Percentiles rank a stretch among this genome's conserved stretches.
Evolutionary conservation across 2,329 filamentous ascomycete species (phyloP).

Genomic region (Talaromyces sp.): DNA sequence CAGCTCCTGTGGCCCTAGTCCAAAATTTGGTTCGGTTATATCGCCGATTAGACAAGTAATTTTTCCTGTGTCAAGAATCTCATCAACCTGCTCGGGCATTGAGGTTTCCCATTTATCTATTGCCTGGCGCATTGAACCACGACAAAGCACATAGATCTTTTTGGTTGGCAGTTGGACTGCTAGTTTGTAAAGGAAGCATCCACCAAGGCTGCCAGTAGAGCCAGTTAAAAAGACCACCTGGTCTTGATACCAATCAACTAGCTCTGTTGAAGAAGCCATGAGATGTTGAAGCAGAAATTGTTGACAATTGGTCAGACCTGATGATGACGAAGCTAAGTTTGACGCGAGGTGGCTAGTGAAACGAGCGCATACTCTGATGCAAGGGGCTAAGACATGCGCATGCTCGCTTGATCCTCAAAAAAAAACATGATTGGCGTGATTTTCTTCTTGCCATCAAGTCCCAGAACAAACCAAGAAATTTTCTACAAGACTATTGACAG

Average conservation of each 20-base stretch:
- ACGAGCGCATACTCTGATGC: no score
- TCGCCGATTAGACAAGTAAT: slow-evolving; percentile 21
- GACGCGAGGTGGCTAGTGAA: no score
- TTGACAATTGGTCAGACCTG: no score
- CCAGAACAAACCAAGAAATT: no score
- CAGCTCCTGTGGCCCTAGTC: slow-evolving; percentile 7
- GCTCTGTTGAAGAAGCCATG: slow-evolving; percentile 1
- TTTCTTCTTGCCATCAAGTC: no score
- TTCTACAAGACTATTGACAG: no score
- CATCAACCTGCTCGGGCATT: slow-evolving; percentile 23
- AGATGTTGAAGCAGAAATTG: no score
- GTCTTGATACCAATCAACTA: slow-evolving; percentile 10
- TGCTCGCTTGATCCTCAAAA: no score
- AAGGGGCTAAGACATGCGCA: no score
- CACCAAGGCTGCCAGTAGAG: slow-evolving; percentile 18
- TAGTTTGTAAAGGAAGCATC: slow-evolving; percentile 24
- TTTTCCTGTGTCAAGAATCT: slow-evolving; percentile 23
- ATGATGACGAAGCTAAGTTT: no score
- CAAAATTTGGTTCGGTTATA: slow-evolving; percentile 14
- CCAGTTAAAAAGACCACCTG: slow-evolving; percentile 23
- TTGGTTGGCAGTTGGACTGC: slow-evolving; percentile 17
- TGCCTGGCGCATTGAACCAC: slow-evolving; percentile 10
- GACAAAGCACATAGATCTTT: slow-evolving; percentile 18
- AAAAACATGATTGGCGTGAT: no score
- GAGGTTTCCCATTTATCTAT: slow-evolving; percentile 14